phyloP scores from a whole-genome alignment of 345 rosid species.

The Murraya paniculata region DNA sequence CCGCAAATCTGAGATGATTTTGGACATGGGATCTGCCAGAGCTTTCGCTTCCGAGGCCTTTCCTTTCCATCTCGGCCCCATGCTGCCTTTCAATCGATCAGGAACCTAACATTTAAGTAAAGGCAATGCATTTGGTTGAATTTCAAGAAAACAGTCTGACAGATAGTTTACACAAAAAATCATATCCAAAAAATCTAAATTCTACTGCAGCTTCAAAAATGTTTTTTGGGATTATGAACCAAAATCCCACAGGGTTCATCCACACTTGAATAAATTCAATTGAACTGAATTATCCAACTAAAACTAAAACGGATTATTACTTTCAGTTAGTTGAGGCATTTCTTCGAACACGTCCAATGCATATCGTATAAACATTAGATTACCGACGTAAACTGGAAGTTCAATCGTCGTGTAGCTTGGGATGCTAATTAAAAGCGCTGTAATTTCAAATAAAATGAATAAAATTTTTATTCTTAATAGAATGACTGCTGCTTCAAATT shows the following conservation, averaged over 20 bases:
- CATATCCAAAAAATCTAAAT: not conserved
- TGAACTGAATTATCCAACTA: not conserved
- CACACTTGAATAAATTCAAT: not conserved
- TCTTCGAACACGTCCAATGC: no score
- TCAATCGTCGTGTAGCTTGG: no score
- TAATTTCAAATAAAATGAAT: no score
- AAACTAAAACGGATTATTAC: not conserved
- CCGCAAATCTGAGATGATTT: slow-evolving; percentile 48
- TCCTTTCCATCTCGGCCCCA: slow-evolving; percentile 91
- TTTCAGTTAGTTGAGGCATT: not conserved
- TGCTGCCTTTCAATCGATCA: slow-evolving; percentile 12
- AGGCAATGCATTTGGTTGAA: not conserved
- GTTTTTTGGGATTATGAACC: not conserved
- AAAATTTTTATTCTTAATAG: no score
- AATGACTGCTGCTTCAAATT: not conserved
- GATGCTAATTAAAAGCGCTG: no score
- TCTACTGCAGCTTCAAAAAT: not conserved
- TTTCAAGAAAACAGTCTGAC: not conserved
- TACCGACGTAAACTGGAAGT: no score
- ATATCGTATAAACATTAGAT: no score
- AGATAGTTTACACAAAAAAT: not conserved
- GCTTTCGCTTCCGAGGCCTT: slow-evolving; percentile 72
- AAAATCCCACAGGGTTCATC: not conserved
- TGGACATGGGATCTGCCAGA: slow-evolving; percentile 69
- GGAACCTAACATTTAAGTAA: not conserved